Percentiles rank a stretch among this genome's conserved stretches.
Evolutionary conservation across 2,329 filamentous ascomycete species (phyloP).

Genomic region (Botrytis fragariae): DNA sequence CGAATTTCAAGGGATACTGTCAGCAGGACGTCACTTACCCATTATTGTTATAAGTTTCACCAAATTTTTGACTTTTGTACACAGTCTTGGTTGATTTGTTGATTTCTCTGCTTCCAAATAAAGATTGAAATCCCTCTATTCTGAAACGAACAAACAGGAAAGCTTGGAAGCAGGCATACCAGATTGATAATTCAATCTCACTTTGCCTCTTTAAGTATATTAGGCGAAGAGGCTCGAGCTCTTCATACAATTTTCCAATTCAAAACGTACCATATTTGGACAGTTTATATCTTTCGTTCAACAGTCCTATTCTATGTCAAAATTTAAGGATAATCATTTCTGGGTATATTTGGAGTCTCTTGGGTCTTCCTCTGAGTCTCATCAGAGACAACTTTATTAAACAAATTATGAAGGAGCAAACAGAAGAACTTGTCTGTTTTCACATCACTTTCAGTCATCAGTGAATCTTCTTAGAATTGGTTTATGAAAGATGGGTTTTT

Average conservation of each 20-base stretch:
- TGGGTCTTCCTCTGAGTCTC: too few species aligned
- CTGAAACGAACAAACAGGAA: background rate
- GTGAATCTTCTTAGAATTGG: background rate
- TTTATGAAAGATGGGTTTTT: rapidly evolving
- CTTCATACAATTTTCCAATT: background rate
- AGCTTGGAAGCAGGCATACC: background rate
- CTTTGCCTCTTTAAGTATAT: background rate
- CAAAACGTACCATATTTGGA: background rate
- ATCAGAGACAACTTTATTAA: background rate
- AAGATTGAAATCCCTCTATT: background rate
- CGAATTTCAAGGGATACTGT: background rate
- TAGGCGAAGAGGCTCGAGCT: background rate
- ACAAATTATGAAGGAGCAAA: background rate
- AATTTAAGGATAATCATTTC: background rate
- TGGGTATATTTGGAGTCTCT: background rate
- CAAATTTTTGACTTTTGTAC: background rate
- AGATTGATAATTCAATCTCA: background rate
- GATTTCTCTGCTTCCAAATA: background rate
- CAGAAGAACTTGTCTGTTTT: background rate
- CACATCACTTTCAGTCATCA: too few species aligned
- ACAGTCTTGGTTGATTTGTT: background rate
- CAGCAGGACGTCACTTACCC: background rate
- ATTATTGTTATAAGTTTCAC: background rate
- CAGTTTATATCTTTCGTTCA: background rate
- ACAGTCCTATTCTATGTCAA: background rate